Percentiles rank a stretch among this genome's conserved stretches.
Conservation (phyloP, 305 asterid species). For the Caryopteris hybrid region DNA sequence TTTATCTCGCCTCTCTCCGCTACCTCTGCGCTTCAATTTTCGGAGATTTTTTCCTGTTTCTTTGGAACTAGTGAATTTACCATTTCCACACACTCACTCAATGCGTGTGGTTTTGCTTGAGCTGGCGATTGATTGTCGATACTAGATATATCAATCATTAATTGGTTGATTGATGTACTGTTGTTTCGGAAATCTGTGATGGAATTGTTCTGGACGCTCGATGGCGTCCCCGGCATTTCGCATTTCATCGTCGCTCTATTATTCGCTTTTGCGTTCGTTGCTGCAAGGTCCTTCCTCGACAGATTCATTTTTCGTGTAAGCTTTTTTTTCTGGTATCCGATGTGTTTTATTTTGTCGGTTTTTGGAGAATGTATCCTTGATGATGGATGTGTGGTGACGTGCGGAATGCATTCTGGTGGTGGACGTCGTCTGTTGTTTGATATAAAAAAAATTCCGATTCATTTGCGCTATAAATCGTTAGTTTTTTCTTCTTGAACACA, state of each 20-base stretch:
- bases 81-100: neutral
- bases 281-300: constrained; percentile 47
- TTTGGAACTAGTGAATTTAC: neutral
- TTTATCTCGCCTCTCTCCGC: too few species aligned
- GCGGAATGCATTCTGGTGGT: constrained; percentile 5
- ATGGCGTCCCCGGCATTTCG: constrained; percentile 41
- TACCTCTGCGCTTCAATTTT: constrained; percentile 1
- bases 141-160: neutral
- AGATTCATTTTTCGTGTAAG: constrained; percentile 48
- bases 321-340: neutral
- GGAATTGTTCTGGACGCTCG: constrained; percentile 44
- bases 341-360: neutral
- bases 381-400: neutral
- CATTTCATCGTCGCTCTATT: constrained; percentile 36
- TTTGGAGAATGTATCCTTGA: neutral
- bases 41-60: constrained; percentile 1
- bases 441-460: neutral
- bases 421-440: neutral
- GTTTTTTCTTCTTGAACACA: neutral
- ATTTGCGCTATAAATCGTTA: neutral
- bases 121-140: neutral
- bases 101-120: constrained; percentile 4
- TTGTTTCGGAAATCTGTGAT: constrained; percentile 23
- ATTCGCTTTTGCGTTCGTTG: constrained; percentile 42
- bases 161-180: constrained; percentile 13